Percentiles rank a stretch among this genome's conserved stretches.
These are phyloP conservation scores for Tolypocladium capitatum DNA, from an alignment of 2,329 filamentous ascomycete species.

Conservation along the genomic window DNA sequence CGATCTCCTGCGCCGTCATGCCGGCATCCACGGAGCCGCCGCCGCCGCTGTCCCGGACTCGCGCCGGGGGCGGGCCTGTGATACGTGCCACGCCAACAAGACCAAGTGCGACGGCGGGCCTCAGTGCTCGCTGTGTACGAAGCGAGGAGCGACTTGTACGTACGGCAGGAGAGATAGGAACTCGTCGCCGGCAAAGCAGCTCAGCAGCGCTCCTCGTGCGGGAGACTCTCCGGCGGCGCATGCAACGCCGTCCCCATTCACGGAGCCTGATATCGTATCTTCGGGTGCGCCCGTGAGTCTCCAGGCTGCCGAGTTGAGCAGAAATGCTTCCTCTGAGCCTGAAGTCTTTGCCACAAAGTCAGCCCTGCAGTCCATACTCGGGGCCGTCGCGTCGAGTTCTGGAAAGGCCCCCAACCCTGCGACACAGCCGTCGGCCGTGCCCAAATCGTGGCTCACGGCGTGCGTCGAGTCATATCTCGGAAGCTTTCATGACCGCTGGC, in stretches of 20 bases:
- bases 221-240: neutral
- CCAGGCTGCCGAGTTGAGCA: neutral
- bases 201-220: neutral
- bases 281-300: neutral
- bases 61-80: slow-evolving; percentile 25
- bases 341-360: neutral
- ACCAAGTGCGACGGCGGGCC: slow-evolving; percentile 28
- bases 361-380: slow-evolving; percentile 4
- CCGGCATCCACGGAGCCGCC: slow-evolving; percentile 19
- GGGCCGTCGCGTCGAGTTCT: neutral
- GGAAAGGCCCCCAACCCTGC: neutral
- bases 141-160: slow-evolving; percentile 23
- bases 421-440: slow-evolving; percentile 3
- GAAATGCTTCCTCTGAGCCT: neutral
- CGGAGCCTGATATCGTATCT: neutral
- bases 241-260: neutral
- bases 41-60: slow-evolving; percentile 13
- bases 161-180: slow-evolving; percentile 14
- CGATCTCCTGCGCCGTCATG: slow-evolving; percentile 25
- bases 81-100: slow-evolving; percentile 30
- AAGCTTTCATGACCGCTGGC: slow-evolving; percentile 26
- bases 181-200: neutral
- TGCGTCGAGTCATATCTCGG: slow-evolving; percentile 21
- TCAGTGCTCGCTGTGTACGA: slow-evolving; percentile 25
- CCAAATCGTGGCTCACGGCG: slow-evolving; percentile 9